Conservation (phyloP, 768 basidiomycete genomes). For the Pisolithus orientalis region DNA sequence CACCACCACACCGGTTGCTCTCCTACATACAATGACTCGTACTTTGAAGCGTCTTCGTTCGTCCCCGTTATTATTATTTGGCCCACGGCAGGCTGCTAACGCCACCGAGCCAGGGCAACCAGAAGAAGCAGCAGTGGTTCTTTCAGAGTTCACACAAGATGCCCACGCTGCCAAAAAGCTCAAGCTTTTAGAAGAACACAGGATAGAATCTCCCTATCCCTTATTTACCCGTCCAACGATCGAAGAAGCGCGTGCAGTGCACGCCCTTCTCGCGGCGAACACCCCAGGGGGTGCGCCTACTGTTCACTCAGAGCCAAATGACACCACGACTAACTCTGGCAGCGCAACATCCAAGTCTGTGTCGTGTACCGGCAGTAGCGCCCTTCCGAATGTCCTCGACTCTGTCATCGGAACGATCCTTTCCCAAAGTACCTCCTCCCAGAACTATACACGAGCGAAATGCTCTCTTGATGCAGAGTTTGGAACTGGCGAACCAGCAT, state of each 20-base stretch:
- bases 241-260: conserved; percentile 34
- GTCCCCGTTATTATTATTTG: neutral
- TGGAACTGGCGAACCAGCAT: conserved; percentile 39
- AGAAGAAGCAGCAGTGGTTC: too few relatives aligned
- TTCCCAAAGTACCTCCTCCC: conserved; percentile 51
- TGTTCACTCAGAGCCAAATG: conserved; percentile 20
- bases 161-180: conserved; percentile 38
- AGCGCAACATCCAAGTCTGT: conserved; percentile 32
- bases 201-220: conserved; percentile 41
- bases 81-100: neutral
- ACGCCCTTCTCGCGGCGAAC: conserved; percentile 33
- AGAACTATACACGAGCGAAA: conserved; percentile 48
- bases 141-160: neutral
- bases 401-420: conserved; percentile 53
- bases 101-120: neutral
- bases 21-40: neutral
- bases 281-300: conserved; percentile 28
- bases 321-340: neutral
- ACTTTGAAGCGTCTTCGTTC: neutral
- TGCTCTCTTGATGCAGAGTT: conserved; percentile 40
- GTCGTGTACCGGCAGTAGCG: conserved; percentile 32
- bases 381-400: conserved; percentile 50
- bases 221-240: conserved; percentile 39
- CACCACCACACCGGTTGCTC: too few relatives aligned
- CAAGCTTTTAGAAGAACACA: conserved; percentile 40